Percentiles rank a stretch among this genome's conserved stretches.
phyloP scores from a whole-genome alignment of 1,284 basidiomycete genomes.

The Ganoderma multipileum region DNA sequence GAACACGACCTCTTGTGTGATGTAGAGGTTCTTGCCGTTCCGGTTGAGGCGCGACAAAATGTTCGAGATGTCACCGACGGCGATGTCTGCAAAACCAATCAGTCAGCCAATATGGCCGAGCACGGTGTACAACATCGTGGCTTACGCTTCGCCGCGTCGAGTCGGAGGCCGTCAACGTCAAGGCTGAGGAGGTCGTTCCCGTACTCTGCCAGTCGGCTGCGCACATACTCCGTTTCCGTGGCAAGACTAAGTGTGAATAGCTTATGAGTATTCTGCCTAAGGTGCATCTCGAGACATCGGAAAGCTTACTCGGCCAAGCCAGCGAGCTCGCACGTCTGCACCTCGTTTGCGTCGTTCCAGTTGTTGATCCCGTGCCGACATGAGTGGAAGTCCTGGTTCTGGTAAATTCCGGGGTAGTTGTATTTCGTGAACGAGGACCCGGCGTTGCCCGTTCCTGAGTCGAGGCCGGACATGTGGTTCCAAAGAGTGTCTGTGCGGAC shows the following conservation, averaged over 20 bases:
- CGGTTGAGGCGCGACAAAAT: slow-evolving; percentile 54
- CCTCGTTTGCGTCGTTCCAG: slow-evolving; percentile 57
- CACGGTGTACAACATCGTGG: not conserved
- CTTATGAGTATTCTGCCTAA: too few relatives aligned
- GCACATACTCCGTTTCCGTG: slow-evolving; percentile 69
- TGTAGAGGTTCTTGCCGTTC: slow-evolving; percentile 47
- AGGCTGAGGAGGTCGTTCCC: slow-evolving; percentile 66
- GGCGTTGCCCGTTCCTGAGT: slow-evolving; percentile 53
- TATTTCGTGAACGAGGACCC: slow-evolving; percentile 63
- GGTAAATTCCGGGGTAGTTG: slow-evolving; percentile 62
- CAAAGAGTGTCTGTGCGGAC: slow-evolving; percentile 57
- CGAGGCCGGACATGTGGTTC: slow-evolving; percentile 68
- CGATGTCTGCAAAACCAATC: slow-evolving; percentile 52
- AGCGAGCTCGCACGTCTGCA: slow-evolving; percentile 65
- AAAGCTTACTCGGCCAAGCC: slow-evolving; percentile 62
- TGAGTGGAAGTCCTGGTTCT: slow-evolving; percentile 65
- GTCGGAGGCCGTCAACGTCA: slow-evolving; percentile 67
- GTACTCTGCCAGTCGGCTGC: slow-evolving; percentile 59
- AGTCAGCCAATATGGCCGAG: not conserved
- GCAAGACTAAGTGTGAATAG: slow-evolving; percentile 49
- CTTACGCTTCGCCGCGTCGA: slow-evolving; percentile 74
- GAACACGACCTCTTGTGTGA: slow-evolving; percentile 67
- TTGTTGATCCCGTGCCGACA: slow-evolving; percentile 68
- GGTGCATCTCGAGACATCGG: not conserved
- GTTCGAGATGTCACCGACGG: slow-evolving; percentile 57